phyloP scores from a whole-genome alignment of 1,284 basidiomycete species.

The Leccinum fuscescens region DNA sequence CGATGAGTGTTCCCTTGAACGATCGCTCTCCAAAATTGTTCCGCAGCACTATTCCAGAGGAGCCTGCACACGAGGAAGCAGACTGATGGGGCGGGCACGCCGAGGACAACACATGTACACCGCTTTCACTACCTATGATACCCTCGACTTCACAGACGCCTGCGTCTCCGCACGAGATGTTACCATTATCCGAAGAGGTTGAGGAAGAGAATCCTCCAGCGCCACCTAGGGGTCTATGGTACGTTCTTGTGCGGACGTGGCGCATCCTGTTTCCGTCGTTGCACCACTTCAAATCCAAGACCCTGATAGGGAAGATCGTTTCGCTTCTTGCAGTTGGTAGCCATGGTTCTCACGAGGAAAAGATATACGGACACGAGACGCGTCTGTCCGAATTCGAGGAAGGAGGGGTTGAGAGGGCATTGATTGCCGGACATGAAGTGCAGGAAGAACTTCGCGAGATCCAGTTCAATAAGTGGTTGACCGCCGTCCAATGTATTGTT shows the following conservation, averaged over 20 bases:
- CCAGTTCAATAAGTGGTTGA: slow-evolving; percentile 78
- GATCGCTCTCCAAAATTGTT: slow-evolving; percentile 40
- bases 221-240: slow-evolving; percentile 41
- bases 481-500: slow-evolving; percentile 74
- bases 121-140: slow-evolving; percentile 34
- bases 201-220: slow-evolving; percentile 41
- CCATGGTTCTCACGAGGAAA: slow-evolving; percentile 44
- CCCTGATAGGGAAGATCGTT: slow-evolving; percentile 69
- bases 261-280: slow-evolving; percentile 87
- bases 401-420: slow-evolving; percentile 56
- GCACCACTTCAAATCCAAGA: slow-evolving; percentile 72
- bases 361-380: slow-evolving; percentile 29
- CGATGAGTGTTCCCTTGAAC: slow-evolving; percentile 48
- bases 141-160: slow-evolving; percentile 58
- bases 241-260: slow-evolving; percentile 42
- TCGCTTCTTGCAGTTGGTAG: slow-evolving; percentile 68
- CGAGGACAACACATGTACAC: slow-evolving; percentile 20
- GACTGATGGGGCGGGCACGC: background rate
- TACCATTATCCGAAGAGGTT: slow-evolving; percentile 39
- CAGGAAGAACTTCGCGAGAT: slow-evolving; percentile 63
- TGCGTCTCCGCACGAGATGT: slow-evolving; percentile 47
- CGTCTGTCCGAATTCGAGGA: slow-evolving; percentile 64
- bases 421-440: slow-evolving; percentile 66
- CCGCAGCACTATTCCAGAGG: slow-evolving; percentile 32
- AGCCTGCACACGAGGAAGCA: slow-evolving; percentile 12